Evolutionary conservation across 495 filamentous ascomycete genomes (phyloP).

Genomic region (Lepraria neglecta): DNA sequence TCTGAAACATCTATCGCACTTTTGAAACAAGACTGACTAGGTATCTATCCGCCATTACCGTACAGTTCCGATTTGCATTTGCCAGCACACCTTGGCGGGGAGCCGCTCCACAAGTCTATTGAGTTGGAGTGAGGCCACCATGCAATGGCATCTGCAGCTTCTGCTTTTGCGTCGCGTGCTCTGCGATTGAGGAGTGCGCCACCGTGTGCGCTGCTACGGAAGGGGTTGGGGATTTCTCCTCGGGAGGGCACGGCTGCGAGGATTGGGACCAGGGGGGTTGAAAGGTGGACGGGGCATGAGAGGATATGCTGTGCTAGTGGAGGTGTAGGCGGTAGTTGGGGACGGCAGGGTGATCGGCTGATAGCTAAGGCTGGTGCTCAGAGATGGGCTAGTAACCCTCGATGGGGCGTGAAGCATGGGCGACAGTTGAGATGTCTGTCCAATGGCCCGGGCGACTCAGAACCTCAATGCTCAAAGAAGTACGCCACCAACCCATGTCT

Average conservation of each 20-base stretch:
- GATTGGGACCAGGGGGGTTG: neutral
- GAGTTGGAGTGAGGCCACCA: neutral
- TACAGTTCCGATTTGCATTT: neutral
- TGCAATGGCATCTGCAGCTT: slow-evolving; percentile 16
- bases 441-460: neutral
- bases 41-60: neutral
- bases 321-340: neutral
- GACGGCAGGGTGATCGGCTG: neutral
- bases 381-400: neutral
- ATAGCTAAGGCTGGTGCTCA: neutral
- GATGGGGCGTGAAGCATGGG: neutral
- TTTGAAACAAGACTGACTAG: neutral
- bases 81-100: neutral
- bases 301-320: neutral
- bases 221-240: neutral
- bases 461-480: neutral
- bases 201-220: neutral
- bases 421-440: slow-evolving; percentile 1
- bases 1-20: neutral
- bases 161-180: slow-evolving; percentile 6
- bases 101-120: slow-evolving; percentile 6
- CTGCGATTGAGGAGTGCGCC: neutral
- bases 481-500: neutral
- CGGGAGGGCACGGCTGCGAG: neutral
- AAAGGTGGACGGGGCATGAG: neutral